phyloP scores from a whole-genome alignment of 2,329 filamentous ascomycete genomes.

The Pseudogymnoascus sp. region DNA sequence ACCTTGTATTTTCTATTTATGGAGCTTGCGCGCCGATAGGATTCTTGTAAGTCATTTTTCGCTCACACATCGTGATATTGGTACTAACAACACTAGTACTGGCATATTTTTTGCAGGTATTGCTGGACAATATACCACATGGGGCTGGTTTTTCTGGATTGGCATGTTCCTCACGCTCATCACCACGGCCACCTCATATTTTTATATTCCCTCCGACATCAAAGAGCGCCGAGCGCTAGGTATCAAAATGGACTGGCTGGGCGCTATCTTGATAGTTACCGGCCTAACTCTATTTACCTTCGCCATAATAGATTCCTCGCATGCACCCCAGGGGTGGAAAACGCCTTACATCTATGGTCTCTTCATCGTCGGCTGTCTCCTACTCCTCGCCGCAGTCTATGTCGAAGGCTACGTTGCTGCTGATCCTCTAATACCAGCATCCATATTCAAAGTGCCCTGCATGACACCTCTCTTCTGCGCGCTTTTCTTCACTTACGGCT shows the following conservation, averaged over 20 bases:
- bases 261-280: conserved; percentile 51
- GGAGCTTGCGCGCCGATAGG: conserved; percentile 48
- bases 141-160: conserved; percentile 65
- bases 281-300: conserved; percentile 66
- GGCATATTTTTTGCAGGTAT: conserved; percentile 61
- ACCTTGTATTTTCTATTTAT: conserved; percentile 53
- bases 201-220: conserved; percentile 44
- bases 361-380: conserved; percentile 53
- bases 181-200: conserved; percentile 39
- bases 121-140: conserved; percentile 49
- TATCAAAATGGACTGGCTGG: conserved; percentile 63
- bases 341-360: conserved; percentile 65
- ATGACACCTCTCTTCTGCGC: conserved; percentile 57
- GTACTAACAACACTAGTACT: conserved; percentile 38
- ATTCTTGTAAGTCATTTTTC: conserved; percentile 42
- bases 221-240: conserved; percentile 30
- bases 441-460: conserved; percentile 61
- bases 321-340: conserved; percentile 62
- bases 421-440: conserved; percentile 61
- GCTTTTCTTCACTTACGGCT: conserved; percentile 61
- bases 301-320: conserved; percentile 65
- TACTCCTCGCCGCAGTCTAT: conserved; percentile 56
- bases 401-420: conserved; percentile 64
- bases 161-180: conserved; percentile 46
- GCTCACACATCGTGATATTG: conserved; percentile 48